phyloP scores from a whole-genome alignment of 202 grass and related monocot species.

The Miscanthus sacchariflorus region DNA sequence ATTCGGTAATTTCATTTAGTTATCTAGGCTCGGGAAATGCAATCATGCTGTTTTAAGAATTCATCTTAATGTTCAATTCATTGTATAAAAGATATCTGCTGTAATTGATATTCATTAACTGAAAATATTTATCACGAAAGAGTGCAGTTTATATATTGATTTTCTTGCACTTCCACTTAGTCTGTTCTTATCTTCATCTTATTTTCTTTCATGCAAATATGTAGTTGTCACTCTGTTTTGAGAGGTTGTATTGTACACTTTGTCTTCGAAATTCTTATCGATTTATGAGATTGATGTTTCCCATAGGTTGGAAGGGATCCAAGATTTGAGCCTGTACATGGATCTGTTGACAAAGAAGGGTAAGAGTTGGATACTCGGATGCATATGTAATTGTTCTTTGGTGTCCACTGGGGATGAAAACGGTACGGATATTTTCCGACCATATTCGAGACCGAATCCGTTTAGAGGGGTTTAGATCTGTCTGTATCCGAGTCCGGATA shows the following conservation, averaged over 20 bases:
- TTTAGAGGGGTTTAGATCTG: too few relatives aligned
- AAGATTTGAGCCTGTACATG: slow-evolving; percentile 80
- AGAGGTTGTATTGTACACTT: background rate
- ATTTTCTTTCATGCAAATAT: background rate
- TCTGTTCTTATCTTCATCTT: background rate
- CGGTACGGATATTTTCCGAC: too few relatives aligned
- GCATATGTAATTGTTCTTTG: background rate
- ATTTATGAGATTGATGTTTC: slow-evolving; percentile 39
- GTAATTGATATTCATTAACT: background rate
- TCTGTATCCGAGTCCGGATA: too few relatives aligned
- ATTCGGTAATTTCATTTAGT: background rate
- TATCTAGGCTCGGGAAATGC: background rate
- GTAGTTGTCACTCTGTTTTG: background rate
- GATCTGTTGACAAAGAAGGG: slow-evolving; percentile 87
- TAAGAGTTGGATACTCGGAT: slow-evolving; percentile 40
- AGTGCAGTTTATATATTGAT: background rate
- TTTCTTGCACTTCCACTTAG: background rate
- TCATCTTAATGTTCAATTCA: background rate
- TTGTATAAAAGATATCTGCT: background rate
- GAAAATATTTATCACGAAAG: background rate
- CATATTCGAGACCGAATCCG: too few relatives aligned
- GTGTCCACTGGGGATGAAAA: background rate
- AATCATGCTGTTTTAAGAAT: too few relatives aligned
- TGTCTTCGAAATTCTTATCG: background rate
- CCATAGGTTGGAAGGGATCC: slow-evolving; percentile 76